Percentiles rank a stretch among this genome's conserved stretches.
phyloP scores from a whole-genome alignment of 2,329 filamentous ascomycete species.

The Magnaporthiopsis poae region DNA sequence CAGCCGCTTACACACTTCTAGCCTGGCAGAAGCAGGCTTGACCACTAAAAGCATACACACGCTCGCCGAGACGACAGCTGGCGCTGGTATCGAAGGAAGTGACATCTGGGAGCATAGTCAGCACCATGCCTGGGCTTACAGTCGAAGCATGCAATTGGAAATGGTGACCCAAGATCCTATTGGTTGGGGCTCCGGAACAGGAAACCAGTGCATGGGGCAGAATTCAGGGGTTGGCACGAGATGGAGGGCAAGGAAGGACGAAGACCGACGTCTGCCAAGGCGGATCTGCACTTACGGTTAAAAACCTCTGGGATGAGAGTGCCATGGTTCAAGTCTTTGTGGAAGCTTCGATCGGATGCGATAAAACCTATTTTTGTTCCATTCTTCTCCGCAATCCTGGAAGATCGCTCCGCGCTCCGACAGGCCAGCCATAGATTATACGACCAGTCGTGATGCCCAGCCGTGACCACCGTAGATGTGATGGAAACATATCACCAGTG shows the following conservation, averaged over 20 bases:
- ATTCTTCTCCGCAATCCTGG: background rate
- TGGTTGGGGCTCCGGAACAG: background rate
- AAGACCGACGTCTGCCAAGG: conserved; percentile 1
- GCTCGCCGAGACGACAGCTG: background rate
- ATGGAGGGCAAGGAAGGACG: background rate
- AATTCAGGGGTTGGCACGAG: background rate
- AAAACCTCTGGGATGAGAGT: background rate
- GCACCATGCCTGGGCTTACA: background rate
- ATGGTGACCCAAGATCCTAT: background rate
- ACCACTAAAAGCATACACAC: background rate
- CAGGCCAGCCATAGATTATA: background rate
- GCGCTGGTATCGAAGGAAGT: background rate
- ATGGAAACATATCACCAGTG: background rate
- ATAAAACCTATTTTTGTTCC: background rate
- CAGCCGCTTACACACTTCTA: background rate
- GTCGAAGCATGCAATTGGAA: background rate
- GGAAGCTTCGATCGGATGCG: background rate
- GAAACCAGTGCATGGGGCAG: background rate
- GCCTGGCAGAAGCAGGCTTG: background rate
- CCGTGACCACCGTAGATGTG: background rate
- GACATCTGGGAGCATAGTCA: background rate
- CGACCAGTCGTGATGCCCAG: background rate
- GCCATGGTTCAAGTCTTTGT: background rate
- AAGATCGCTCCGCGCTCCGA: background rate
- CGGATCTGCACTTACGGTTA: background rate